Percentiles rank a stretch among this genome's conserved stretches.
phyloP scores from a whole-genome alignment of 169 alveolate species.

The Cryptosporidium baileyi region DNA sequence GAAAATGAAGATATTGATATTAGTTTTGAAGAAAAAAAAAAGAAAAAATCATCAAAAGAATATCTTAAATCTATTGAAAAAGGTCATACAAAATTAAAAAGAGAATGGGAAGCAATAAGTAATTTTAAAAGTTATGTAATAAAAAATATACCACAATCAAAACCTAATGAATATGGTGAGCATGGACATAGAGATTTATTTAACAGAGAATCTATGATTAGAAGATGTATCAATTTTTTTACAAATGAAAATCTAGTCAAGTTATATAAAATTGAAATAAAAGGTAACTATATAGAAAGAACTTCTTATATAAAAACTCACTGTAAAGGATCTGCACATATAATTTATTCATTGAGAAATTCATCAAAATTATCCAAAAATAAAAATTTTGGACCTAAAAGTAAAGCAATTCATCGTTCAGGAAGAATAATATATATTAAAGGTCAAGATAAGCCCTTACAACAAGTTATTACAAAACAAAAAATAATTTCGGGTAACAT shows the following conservation, averaged over 20 bases:
- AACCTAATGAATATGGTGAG: conserved; percentile 34
- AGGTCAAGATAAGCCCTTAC: conserved; percentile 37
- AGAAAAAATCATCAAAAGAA: neutral
- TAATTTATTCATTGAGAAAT: neutral
- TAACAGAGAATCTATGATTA: conserved; percentile 48
- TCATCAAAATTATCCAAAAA: neutral
- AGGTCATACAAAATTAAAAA: neutral
- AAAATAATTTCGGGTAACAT: conserved; percentile 6
- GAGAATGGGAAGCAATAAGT: conserved; percentile 7
- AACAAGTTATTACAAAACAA: conserved; percentile 22
- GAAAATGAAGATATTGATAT: neutral
- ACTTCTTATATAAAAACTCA: conserved; percentile 14
- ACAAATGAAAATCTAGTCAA: neutral
- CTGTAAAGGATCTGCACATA: conserved; percentile 31
- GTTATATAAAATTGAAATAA: conserved; percentile 4
- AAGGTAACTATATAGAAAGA: conserved; percentile 49
- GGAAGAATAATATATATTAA: conserved; percentile 46
- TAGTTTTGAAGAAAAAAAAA: no score
- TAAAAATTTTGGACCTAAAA: no score
- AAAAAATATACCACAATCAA: conserved; percentile 2
- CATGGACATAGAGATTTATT: conserved; percentile 29
- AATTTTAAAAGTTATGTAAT: conserved; percentile 1
- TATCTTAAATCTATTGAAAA: neutral
- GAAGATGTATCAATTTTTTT: conserved; percentile 41
- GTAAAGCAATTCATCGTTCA: conserved; percentile 27